phyloP scores from a whole-genome alignment of 805 yeast species.

The Ogataea methylovora region DNA sequence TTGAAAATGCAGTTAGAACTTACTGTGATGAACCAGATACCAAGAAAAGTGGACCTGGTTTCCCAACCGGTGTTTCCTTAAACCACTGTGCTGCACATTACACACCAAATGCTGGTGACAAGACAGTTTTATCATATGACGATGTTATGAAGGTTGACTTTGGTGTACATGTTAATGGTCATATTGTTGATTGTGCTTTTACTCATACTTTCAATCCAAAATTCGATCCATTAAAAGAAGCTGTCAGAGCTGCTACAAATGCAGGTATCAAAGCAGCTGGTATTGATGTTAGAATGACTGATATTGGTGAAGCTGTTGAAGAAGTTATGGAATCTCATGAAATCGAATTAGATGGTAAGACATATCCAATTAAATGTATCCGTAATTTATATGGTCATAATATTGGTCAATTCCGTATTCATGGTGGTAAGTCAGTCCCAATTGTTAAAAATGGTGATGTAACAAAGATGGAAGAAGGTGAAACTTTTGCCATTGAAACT shows the following conservation, averaged over 20 bases:
- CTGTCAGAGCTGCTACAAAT: constrained; percentile 89
- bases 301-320: constrained; percentile 87
- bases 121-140: constrained; percentile 66
- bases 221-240: constrained; percentile 72
- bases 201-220: constrained; percentile 81
- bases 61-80: constrained; percentile 95
- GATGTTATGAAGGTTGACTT: constrained; percentile 96
- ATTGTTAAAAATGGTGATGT: constrained; percentile 88
- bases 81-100: constrained; percentile 97
- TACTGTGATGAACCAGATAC: constrained; percentile 54
- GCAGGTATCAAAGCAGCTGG: constrained; percentile 80
- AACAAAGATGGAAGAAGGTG: constrained; percentile 99
- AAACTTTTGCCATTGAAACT: constrained; percentile 95
- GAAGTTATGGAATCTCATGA: constrained; percentile 92
- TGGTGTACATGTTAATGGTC: constrained; percentile 95
- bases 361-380: constrained; percentile 79
- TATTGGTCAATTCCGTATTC: constrained; percentile 77
- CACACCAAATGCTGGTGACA: constrained; percentile 95
- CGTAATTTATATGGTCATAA: constrained; percentile 93
- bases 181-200: constrained; percentile 91
- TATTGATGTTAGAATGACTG: constrained; percentile 85
- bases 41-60: constrained; percentile 82
- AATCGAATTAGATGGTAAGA: constrained; percentile 80
- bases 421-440: constrained; percentile 95
- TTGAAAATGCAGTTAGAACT: constrained; percentile 78